Conservation (phyloP, 495 filamentous ascomycete genomes). For the Penicillium angulare region DNA sequence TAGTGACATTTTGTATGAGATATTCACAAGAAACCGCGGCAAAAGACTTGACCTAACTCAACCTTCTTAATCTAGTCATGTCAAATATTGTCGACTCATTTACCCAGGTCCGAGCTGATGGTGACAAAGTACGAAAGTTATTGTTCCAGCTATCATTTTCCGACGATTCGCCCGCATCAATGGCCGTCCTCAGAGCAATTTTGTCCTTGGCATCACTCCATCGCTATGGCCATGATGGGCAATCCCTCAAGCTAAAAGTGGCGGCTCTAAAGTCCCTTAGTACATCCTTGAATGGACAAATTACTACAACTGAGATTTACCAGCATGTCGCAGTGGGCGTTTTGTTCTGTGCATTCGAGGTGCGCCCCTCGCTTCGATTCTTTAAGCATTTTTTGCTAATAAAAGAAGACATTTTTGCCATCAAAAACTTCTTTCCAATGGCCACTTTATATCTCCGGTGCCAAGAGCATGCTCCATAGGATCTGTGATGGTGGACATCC, state of each 20-base stretch:
- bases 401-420: slow-evolving; percentile 1
- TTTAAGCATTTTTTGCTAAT: not conserved
- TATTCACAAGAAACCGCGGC: not conserved
- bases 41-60: not conserved
- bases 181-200: slow-evolving; percentile 12
- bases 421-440: slow-evolving; percentile 13
- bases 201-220: slow-evolving; percentile 9
- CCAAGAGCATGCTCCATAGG: slow-evolving; percentile 10
- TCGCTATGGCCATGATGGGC: slow-evolving; percentile 3
- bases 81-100: not conserved
- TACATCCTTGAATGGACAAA: not conserved
- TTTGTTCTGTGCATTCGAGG: slow-evolving; percentile 14
- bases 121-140: slow-evolving; percentile 9
- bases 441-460: slow-evolving; percentile 10
- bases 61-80: not conserved
- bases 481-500: slow-evolving; percentile 2
- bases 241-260: slow-evolving; percentile 8
- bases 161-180: slow-evolving; percentile 8
- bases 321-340: slow-evolving; percentile 11
- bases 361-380: not conserved
- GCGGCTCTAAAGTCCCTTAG: slow-evolving; percentile 5
- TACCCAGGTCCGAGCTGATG: not conserved
- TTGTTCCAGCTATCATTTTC: slow-evolving; percentile 11
- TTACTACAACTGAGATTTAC: slow-evolving; percentile 7
- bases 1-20: slow-evolving; percentile 1